Evolutionary conservation across 495 filamentous ascomycete genomes (phyloP).

Genomic region (Cryomyces minteri): DNA sequence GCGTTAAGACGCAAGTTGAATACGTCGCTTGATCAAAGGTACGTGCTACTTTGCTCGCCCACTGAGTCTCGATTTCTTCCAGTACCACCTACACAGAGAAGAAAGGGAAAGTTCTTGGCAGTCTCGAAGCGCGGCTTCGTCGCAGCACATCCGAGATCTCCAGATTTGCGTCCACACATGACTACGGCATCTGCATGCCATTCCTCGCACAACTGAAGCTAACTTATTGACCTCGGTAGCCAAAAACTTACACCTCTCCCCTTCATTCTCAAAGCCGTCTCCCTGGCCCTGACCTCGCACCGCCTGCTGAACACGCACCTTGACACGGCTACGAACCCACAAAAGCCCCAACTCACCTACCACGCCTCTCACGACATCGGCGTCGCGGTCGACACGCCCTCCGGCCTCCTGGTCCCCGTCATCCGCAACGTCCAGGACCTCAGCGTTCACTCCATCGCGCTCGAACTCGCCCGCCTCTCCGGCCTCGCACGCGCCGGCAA

Average conservation of each 20-base stretch:
- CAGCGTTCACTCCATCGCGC: constrained; percentile 57
- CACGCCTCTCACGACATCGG: constrained; percentile 86
- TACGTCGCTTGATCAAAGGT: constrained; percentile 2
- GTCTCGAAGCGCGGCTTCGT: too few relatives aligned
- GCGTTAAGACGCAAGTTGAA: constrained; percentile 54
- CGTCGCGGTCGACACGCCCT: constrained; percentile 85
- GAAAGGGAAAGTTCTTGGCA: too few relatives aligned
- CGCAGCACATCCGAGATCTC: too few relatives aligned
- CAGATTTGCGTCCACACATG: too few relatives aligned
- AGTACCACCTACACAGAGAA: too few relatives aligned
- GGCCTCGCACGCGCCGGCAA: constrained; percentile 51
- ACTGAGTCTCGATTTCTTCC: too few relatives aligned
- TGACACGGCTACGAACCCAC: constrained; percentile 32
- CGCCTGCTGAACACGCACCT: constrained; percentile 78
- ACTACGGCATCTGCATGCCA: too few relatives aligned
- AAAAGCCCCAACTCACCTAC: constrained; percentile 49
- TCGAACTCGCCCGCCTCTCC: constrained; percentile 58
- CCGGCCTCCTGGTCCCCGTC: constrained; percentile 84
- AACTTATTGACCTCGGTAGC: constrained; percentile 6
- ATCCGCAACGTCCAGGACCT: constrained; percentile 64
- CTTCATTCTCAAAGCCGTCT: constrained; percentile 93
- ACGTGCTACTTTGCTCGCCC: too few relatives aligned
- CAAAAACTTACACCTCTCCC: constrained; percentile 69
- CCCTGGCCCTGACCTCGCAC: constrained; percentile 58
- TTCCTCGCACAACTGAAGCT: constrained; percentile 17